Base-by-base conservation (phyloP, 805 yeast species). In the Diddensiella transvaalensis region DNA sequence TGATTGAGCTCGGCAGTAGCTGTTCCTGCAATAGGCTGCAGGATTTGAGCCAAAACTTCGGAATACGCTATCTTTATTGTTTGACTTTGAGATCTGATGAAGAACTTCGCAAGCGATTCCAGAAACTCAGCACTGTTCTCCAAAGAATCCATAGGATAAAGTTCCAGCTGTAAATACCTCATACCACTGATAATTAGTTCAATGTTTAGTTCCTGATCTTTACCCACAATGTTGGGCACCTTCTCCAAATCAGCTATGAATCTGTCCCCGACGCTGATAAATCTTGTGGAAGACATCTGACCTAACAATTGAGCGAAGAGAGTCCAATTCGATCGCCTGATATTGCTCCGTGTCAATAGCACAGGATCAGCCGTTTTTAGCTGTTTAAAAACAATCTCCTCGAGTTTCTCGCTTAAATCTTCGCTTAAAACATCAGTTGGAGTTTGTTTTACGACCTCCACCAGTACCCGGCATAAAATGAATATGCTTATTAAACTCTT, bases 1-100 rank as follows among this genome's bases (percentile, higher is more conserved):
- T 91, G 96, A 60, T 93, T 91, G 0, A 88, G 90, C 62, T 93
- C 99, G 0, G 96, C 98, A 0, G 96, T 87, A 26, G 90, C 73
- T 1, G 81, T 74, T 5, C 87, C 91, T 0, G 97, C 95, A 21
- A 93, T 65, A 0, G 97, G 95, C 36, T 88, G 68, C 2, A 93
- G 67, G 22, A 93, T 74, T 46, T 79, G 82, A 48, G 84, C 76
- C 35, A 90, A 72, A 1, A 88, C 96, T 54, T 88, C 96, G 41
- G 93, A 85, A 61, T 91, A 95, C 1, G 96, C 90, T 49, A 78
- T 72, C 29, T 81, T 73, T 1, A 91, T 73, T 2, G 81, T 74
- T 44, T 80, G 80, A 53, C 83, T 85, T 33, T 75, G 79, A 1
- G 95, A 76, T 38, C 74, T 70, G 36, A 73, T 67, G 64, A 85